phyloP scores from a whole-genome alignment of 2,329 filamentous ascomycete genomes.

The Colletotrichum sp. region DNA sequence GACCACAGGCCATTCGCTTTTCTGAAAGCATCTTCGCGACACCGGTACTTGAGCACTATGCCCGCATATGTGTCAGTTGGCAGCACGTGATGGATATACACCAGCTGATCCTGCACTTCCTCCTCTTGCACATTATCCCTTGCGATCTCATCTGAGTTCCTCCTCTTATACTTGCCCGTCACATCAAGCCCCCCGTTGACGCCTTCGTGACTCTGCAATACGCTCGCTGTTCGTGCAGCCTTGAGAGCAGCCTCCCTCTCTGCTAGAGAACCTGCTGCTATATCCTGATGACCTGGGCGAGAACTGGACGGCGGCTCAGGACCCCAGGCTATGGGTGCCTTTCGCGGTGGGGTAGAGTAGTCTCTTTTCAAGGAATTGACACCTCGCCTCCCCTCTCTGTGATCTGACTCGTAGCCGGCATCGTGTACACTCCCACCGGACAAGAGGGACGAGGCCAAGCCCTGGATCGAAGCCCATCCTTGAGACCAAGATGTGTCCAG shows the following conservation, averaged over 20 bases:
- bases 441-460: slow-evolving; percentile 53
- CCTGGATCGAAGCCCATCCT: slow-evolving; percentile 60
- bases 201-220: slow-evolving; percentile 65
- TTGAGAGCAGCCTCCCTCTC: slow-evolving; percentile 59
- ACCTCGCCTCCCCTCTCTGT: slow-evolving; percentile 5
- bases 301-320: slow-evolving; percentile 47
- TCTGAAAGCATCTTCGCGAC: slow-evolving; percentile 79
- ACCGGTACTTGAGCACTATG: slow-evolving; percentile 88
- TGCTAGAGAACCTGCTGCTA: slow-evolving; percentile 58
- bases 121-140: slow-evolving; percentile 48
- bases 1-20: slow-evolving; percentile 95
- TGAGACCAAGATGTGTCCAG: slow-evolving; percentile 57
- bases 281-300: slow-evolving; percentile 47
- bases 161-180: slow-evolving; percentile 63
- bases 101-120: slow-evolving; percentile 75
- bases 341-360: slow-evolving; percentile 19
- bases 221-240: slow-evolving; percentile 60
- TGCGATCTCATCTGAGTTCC: slow-evolving; percentile 69
- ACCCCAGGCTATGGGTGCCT: slow-evolving; percentile 48
- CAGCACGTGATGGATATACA: slow-evolving; percentile 88
- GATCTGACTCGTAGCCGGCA: slow-evolving; percentile 18
- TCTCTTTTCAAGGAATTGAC: slow-evolving; percentile 13
- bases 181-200: slow-evolving; percentile 63
- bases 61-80: slow-evolving; percentile 88
- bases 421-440: slow-evolving; percentile 33